Base-by-base conservation (phyloP, 768 basidiomycete genomes). In the Amanita pallidorosea region DNA sequence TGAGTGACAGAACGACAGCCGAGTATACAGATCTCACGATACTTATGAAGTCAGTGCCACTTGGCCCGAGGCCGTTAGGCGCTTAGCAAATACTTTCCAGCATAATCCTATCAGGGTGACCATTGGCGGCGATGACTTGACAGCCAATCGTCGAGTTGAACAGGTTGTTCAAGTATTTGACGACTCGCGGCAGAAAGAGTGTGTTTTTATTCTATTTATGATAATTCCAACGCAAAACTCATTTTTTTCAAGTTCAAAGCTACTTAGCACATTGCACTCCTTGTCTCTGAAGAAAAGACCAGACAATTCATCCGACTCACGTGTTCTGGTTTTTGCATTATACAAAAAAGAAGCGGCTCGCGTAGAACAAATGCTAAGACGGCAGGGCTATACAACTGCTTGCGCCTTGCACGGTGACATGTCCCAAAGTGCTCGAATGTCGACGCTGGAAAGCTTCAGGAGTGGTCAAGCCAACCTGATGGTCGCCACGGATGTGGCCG, bases 401-500 rank as follows among this genome's bases (percentile, higher is more conserved):
- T 83, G 79, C 5, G 85, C 85, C 2, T 70, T 96, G 37, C 94
- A 95, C 58, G 94, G 94, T 1, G 94, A 98, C 67, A 75, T 97
- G 80, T 75, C 83, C 9, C 95, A 98, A 65, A 70, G 69, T 17
- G 83, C 85, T 44, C 78, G 96, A 4, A 81, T 92, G 70, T 84
- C 86, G 41, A 84, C 92, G 9, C 70, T 98, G 18, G 85, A 92
- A 35, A 80, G 77, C 48, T 99, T 99, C 72, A 77, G 92, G 64
- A 78, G 73, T 29, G 95, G 94, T 2, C 75, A 72, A 46, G 85
- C 81, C 6, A 80, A 83, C 37, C 62, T 98, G 23, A 73, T 98
- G 55, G 95, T 99, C 46, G 96, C 96, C 7, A 99, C 91, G 20
- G 96, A 99, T 63, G 96, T 99, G 7, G 96, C 96, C 9, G 96